Evolutionary conservation across 1,139 yeast genomes (phyloP), one percentile per base, ranked within the genome.

Genomic region (Geotrichum reessii): DNA sequence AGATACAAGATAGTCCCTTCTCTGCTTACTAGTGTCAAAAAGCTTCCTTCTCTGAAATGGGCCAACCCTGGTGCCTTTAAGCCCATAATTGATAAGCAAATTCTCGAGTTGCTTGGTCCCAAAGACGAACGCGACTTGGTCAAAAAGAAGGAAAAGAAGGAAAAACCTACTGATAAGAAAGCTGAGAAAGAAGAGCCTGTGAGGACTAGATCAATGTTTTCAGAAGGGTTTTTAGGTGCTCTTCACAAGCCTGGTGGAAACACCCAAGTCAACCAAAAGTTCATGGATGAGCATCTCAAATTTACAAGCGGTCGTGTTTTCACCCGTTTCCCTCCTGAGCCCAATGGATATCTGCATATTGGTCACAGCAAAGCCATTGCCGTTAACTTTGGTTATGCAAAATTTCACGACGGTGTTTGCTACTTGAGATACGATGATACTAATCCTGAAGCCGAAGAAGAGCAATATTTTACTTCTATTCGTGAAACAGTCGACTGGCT

Each of bases 251-350:
- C 96, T 28, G 99, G 98, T 64, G 97, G 86, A 71, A 93, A 92
- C 71, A 91, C 93, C 50, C 99, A 93, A 77, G 86, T 81, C 65
- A 85, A 81, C 71, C 95, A 96, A 46, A 95, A 89, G 70, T 78
- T 88, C 57, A 85, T 89, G 86, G 79, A 80, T 65, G 86, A 82
- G 63, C 99, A 93, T 72, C 78, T 90, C 66, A 82, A 80, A 58
- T 83, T 82, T 63, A 90, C 96, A 47, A 79, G 82, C 40, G 96
- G 97, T 51, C 79, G 82, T 67, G 98, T 93, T 22, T 85, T 81
- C 68, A 95, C 99, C 1, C 84, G 99, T 71, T 93, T 93, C 78
- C 99, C 99, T 40, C 99, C 99, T 6, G 99, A 93, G 75, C 99
- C 99, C 56, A 92, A 92, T 72, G 99, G 99, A 60, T 93, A 84